Base-by-base conservation (phyloP, 768 basidiomycete genomes). In the Lyophyllum shimeji region DNA sequence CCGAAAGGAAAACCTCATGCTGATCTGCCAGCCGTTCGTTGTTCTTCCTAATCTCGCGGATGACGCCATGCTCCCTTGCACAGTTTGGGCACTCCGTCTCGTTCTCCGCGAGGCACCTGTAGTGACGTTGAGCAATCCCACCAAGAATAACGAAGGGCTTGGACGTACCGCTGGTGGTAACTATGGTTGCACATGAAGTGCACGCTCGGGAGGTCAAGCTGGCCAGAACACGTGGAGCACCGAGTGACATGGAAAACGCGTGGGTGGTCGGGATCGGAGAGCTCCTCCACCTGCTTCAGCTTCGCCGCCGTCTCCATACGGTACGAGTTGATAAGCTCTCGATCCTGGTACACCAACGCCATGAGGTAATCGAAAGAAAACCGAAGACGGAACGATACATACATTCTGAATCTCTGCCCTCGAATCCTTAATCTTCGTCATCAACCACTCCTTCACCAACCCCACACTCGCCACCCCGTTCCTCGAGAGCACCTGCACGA, bases 161-260 rank as follows among this genome's bases (percentile, higher is more conserved):
- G 18, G 2, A 55, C 71, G 67, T 72, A 92, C 93, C 95, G 80
- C 67, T 96, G 93, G 68, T 99, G 97, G 74, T 93, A 98, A 58
- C 92, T 94, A 68, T 98, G 97, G 64, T 89, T 87, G 71, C 96
- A 99, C 96, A 98, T 97, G 67, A 98, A 98, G 70, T 98, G 95
- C 6, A 98, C 80, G 60, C 85, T 89, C 0, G 97, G 96, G 9
- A 98, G 82, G 68, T 98, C 95, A 57, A 98, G 83, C 63, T 90
- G 92, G 1, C 88, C 92, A 15, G 86, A 82, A 69, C 97, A 98
- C 3, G 87, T 82, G 20, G 95, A 88, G 70, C 97, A 98, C 40
- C 94, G 80, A 7, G 95, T 95, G 57, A 96, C 91, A 66, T 98
- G 95, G 78, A 98, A 97, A 20, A 98, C 89, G 18, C 84, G 82